Evolutionary conservation across 768 basidiomycete species (phyloP).

Genomic region (Austroboletus eburneus): DNA sequence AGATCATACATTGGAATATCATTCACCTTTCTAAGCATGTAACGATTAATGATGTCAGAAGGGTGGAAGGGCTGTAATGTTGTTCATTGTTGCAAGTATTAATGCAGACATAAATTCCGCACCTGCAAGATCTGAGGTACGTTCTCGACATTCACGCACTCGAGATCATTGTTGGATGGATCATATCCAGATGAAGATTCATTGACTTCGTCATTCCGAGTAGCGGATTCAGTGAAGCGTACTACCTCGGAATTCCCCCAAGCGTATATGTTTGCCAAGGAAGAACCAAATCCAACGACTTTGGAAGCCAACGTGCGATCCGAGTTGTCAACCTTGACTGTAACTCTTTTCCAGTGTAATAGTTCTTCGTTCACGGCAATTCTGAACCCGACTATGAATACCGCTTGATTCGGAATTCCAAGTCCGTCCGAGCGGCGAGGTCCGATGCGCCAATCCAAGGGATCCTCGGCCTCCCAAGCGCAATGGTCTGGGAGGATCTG

Average conservation of each 20-base stretch:
- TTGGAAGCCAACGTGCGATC: background rate
- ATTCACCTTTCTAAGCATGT: background rate
- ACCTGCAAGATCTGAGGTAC: background rate
- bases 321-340: background rate
- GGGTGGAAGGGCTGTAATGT: background rate
- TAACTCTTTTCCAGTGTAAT: background rate
- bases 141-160: background rate
- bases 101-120: background rate
- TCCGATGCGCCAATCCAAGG: background rate
- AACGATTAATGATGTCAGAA: background rate
- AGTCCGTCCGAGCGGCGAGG: background rate
- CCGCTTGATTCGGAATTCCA: slow-evolving; percentile 4
- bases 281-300: background rate
- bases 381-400: too few relatives aligned
- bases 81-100: background rate
- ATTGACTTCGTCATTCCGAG: background rate
- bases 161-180: background rate
- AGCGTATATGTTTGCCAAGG: background rate
- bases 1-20: too few relatives aligned
- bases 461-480: background rate
- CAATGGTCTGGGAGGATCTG: background rate
- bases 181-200: background rate
- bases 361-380: background rate
- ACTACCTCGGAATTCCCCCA: background rate
- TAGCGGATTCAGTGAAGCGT: background rate